These are phyloP conservation scores for Udeniomyces megalosporus DNA, from an alignment of 768 basidiomycete species.

Conservation along the genomic window DNA sequence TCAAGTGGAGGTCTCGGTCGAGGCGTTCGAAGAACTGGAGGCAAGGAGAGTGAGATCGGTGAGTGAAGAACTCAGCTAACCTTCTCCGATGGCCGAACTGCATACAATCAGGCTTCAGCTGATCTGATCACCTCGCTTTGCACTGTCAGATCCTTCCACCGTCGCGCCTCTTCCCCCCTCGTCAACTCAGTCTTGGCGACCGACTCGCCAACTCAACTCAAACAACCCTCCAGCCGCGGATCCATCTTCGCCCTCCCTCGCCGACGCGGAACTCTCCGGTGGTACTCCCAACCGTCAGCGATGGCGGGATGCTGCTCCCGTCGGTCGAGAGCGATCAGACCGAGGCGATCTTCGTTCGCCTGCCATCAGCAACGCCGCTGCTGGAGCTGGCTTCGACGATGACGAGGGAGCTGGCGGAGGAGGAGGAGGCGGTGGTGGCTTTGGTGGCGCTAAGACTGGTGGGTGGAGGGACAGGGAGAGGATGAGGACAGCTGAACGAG, in stretches of 20 bases:
- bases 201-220: conserved; percentile 6
- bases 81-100: too few species aligned
- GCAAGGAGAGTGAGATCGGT: neutral
- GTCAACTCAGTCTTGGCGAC: conserved; percentile 11
- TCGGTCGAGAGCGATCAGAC: neutral
- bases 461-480: conserved; percentile 16
- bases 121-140: too few species aligned
- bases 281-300: neutral
- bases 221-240: conserved; percentile 1
- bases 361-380: neutral
- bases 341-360: neutral
- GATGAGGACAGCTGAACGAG: conserved; percentile 13
- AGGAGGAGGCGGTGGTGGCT: neutral
- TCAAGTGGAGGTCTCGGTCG: neutral
- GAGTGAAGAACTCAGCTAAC: neutral
- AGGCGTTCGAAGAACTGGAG: neutral
- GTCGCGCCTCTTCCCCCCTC: conserved; percentile 14
- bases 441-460: neutral
- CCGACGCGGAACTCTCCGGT: neutral
- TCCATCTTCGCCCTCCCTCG: neutral
- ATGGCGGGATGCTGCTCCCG: neutral
- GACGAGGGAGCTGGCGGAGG: neutral
- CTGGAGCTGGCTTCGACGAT: neutral
- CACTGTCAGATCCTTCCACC: neutral
- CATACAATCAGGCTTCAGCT: neutral